Conservation (phyloP, 176 grass and related monocot species). For the Lolium rigidum region DNA sequence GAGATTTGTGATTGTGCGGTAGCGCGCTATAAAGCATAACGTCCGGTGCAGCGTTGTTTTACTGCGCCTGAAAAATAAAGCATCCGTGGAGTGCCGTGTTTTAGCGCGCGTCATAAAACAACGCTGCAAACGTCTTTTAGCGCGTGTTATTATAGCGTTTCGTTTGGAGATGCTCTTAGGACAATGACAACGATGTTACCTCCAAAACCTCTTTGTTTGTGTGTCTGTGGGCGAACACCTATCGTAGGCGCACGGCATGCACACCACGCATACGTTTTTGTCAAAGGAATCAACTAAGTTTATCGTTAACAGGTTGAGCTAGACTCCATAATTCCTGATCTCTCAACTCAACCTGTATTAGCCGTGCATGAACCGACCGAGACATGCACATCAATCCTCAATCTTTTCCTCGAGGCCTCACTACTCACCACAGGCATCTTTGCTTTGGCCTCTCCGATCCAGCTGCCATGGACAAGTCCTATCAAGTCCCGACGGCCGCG, state of each 20-base stretch:
- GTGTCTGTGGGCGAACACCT: background rate
- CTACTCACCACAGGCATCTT: background rate
- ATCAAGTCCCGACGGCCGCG: background rate
- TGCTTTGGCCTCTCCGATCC: background rate
- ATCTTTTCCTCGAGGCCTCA: background rate
- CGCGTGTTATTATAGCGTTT: too few species aligned
- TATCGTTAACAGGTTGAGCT: background rate
- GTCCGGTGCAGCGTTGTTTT: too few species aligned
- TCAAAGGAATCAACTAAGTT: conserved; percentile 25
- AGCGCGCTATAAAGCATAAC: too few species aligned
- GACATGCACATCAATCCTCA: background rate
- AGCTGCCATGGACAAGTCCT: background rate
- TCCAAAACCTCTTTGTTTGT: background rate
- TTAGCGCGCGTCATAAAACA: too few species aligned
- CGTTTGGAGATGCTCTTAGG: too few species aligned
- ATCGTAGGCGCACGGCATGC: background rate
- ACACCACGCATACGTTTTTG: conserved; percentile 15
- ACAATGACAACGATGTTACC: conserved; percentile 1
- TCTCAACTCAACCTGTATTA: background rate
- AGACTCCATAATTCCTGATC: background rate
- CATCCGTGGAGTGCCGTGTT: too few species aligned
- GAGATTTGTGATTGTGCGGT: too few species aligned
- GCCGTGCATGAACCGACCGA: conserved; percentile 7
- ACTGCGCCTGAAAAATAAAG: too few species aligned
- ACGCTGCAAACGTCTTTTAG: too few species aligned